A percentile compares a stretch with the other conserved stretches of the same genome.
phyloP scores from a whole-genome alignment of 2,329 filamentous ascomycete genomes.

The Paecilomyces dactylethromorphus region DNA sequence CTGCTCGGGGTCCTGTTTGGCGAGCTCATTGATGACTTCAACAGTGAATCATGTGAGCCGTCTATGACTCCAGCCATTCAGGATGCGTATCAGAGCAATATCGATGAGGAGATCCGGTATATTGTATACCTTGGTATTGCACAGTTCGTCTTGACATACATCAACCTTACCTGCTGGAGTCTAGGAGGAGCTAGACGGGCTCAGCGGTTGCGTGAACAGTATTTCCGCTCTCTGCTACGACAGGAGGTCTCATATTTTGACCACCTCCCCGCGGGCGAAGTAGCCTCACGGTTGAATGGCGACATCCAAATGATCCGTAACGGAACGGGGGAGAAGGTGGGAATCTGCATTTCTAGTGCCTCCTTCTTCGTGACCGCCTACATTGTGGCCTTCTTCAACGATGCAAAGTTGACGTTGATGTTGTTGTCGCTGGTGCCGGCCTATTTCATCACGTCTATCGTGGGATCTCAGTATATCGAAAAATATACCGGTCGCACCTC shows the following conservation, averaged over 20 bases:
- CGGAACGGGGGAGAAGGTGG: slow-evolving; percentile 14
- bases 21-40: slow-evolving; percentile 33
- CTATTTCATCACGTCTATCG: slow-evolving; percentile 53
- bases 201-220: slow-evolving; percentile 50
- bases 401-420: slow-evolving; percentile 45
- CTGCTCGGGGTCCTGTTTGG: slow-evolving; percentile 34
- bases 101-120: too few relatives aligned
- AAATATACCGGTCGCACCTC: slow-evolving; percentile 46
- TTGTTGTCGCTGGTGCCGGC: slow-evolving; percentile 70
- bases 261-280: slow-evolving; percentile 4
- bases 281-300: slow-evolving; percentile 38
- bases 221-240: slow-evolving; percentile 46
- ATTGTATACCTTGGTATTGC: slow-evolving; percentile 53
- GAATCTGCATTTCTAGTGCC: slow-evolving; percentile 4
- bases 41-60: slow-evolving; percentile 8
- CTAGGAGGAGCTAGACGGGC: slow-evolving; percentile 52
- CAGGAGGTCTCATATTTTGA: slow-evolving; percentile 49
- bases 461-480: slow-evolving; percentile 50
- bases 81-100: too few relatives aligned
- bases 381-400: slow-evolving; percentile 42
- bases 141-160: slow-evolving; percentile 52
- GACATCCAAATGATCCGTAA: slow-evolving; percentile 43
- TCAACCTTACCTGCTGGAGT: slow-evolving; percentile 52
- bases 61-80: too few relatives aligned
- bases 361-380: slow-evolving; percentile 39